Evolutionary conservation across 2,329 filamentous ascomycete species (phyloP).

Genomic region (Helminthosporium solani): DNA sequence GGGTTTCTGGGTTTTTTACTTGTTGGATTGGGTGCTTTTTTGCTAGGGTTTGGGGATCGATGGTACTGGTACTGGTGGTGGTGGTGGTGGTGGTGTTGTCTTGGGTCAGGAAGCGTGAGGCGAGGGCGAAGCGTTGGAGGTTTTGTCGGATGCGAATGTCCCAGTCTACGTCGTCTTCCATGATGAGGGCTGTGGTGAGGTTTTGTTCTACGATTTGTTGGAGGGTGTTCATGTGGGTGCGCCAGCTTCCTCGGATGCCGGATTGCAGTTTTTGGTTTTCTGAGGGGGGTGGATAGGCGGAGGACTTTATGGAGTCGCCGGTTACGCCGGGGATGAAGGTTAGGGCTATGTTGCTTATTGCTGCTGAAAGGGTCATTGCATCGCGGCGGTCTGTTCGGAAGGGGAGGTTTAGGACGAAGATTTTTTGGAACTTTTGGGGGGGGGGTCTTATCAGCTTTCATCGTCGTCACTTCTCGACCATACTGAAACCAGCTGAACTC

Average conservation of each 20-base stretch:
- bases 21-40: slow-evolving; percentile 22
- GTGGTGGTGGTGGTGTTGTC: too few species aligned
- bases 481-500: too few species aligned
- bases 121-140: slow-evolving; percentile 32
- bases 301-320: slow-evolving; percentile 35
- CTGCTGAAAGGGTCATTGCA: slow-evolving; percentile 52
- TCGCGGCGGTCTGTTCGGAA: slow-evolving; percentile 56
- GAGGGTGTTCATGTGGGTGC: slow-evolving; percentile 36
- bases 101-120: slow-evolving; percentile 25
- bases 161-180: slow-evolving; percentile 39
- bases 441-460: slow-evolving; percentile 4
- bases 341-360: slow-evolving; percentile 50
- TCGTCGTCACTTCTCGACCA: not conserved
- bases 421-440: slow-evolving; percentile 51
- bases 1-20: slow-evolving; percentile 21
- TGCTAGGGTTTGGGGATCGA: slow-evolving; percentile 1
- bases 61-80: too few species aligned
- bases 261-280: slow-evolving; percentile 28
- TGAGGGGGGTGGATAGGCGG: slow-evolving; percentile 30
- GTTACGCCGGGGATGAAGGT: slow-evolving; percentile 53
- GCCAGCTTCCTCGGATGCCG: slow-evolving; percentile 34
- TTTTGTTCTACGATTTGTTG: slow-evolving; percentile 31
- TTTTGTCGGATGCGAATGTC: slow-evolving; percentile 31
- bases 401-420: slow-evolving; percentile 57
- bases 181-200: slow-evolving; percentile 33